These are phyloP conservation scores for Rhododendron molle DNA, from an alignment of 148 eudicot genomes.

Conservation along the genomic window DNA sequence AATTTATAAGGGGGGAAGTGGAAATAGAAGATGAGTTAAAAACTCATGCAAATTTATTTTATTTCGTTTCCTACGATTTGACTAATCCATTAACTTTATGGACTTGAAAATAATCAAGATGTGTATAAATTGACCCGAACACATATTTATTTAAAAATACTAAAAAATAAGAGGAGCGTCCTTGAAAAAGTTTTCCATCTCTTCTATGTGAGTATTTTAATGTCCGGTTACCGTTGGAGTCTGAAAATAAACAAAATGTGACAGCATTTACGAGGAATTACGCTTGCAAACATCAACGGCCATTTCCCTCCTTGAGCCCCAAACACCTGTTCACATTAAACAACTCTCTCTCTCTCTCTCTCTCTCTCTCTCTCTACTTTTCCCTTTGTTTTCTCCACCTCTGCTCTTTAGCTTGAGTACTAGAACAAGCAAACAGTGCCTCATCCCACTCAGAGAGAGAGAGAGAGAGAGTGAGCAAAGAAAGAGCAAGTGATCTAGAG, in stretches of 20 bases:
- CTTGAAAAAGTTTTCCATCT: background rate
- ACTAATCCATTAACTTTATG: no score
- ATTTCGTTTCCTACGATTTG: no score
- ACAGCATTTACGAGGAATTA: constrained; percentile 8
- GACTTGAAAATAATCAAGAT: no score
- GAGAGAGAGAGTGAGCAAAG: no score
- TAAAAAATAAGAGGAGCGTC: no score
- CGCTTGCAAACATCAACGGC: background rate
- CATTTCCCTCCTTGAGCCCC: background rate
- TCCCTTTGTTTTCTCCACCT: background rate
- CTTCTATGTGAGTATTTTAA: background rate
- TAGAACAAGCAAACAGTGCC: background rate
- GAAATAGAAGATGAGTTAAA: no score
- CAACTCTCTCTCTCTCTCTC: background rate
- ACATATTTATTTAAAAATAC: no score
- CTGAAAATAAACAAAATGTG: background rate
- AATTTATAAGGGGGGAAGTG: no score
- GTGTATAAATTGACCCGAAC: no score
- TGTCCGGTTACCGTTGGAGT: background rate
- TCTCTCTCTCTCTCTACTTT: background rate
- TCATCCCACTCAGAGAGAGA: background rate
- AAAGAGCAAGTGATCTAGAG: background rate
- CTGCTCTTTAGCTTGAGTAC: background rate
- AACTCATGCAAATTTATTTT: no score
- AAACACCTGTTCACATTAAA: background rate